Evolutionary conservation across 176 grass and related monocot species (phyloP), one percentile per base, ranked within the genome.

Genomic region (Aegilops tauschii): DNA sequence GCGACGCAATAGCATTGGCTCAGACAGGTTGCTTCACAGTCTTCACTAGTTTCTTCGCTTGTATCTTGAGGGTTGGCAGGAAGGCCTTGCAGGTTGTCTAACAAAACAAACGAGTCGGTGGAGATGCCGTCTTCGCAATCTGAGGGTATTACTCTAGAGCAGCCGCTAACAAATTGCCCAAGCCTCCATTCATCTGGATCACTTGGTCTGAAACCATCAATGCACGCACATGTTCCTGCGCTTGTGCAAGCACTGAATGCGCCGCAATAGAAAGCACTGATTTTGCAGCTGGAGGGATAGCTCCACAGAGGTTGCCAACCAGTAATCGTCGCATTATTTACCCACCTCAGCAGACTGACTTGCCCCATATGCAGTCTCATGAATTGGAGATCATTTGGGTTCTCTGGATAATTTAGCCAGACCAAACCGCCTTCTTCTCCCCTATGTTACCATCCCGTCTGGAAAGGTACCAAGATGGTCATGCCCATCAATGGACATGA

Each of bases 1-100:
- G 90, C 90, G 14, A 74, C 74, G 3, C 90, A 88, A 34, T 77
- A 88, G 74, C 90, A 92, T 61, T 92, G 68, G 27, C 27, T 86
- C 45, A 56, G 20, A 12, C 90, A 92, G 3, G 62, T 3, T 5
- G 49, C 58, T 86, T 73, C 36, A 66, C 90, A 88, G 39, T 88
- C 82, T 68, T 85, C 69, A 58, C 73, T 25, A 18, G 12, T 37
- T 82, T 84, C 64, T 76, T 32, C 29, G 47, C 40, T 17, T 72
- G 61, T 82, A 70, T 28, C 12, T 25, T 92, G 76, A 34, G 86
- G 54, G 12, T 65, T 78, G n/a, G 61, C 69, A 9, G 90, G 90
- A 32, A 88, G 67, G 9, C 54, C 68, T 8, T 83, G 32, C 1
- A 90, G 7, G 28, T 87, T 90, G 69, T 70, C 63, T 2, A 87